A percentile compares a stretch with the other conserved stretches of the same genome.
Evolutionary conservation across 1,284 basidiomycete genomes (phyloP).

Genomic region (Sporisorium sorghi): DNA sequence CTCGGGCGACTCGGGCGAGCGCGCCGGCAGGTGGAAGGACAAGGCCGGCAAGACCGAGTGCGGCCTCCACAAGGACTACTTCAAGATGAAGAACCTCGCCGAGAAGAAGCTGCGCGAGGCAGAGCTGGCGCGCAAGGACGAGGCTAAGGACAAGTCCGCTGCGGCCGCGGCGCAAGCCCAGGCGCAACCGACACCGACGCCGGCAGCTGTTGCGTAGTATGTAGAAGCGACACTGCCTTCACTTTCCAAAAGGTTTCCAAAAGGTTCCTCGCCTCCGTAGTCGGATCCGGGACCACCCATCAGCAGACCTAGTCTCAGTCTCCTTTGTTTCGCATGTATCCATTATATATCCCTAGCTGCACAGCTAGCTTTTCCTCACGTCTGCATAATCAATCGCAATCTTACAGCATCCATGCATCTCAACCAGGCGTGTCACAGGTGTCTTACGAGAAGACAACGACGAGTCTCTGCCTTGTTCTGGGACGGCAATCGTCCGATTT

Average conservation of each 20-base stretch:
- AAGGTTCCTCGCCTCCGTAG: background rate
- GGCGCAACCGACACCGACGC: background rate
- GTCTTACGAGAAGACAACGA: background rate
- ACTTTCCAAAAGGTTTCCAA: too few species aligned
- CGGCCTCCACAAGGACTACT: conserved; percentile 78
- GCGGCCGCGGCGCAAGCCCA: conserved; percentile 13
- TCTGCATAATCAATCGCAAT: background rate
- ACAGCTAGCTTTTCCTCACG: background rate
- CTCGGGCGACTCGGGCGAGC: conserved; percentile 75
- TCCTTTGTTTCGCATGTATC: conserved; percentile 30
- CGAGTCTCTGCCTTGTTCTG: background rate
- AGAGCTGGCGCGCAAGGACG: conserved; percentile 60
- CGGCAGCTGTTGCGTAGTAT: conserved; percentile 9
- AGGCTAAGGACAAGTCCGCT: conserved; percentile 37
- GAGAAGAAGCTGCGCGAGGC: conserved; percentile 65
- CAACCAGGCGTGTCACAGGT: background rate
- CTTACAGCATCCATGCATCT: conserved; percentile 10
- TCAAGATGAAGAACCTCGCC: conserved; percentile 64
- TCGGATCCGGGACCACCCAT: background rate
- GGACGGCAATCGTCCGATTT: background rate
- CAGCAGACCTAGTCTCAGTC: background rate
- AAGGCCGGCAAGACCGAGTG: conserved; percentile 90
- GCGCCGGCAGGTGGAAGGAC: conserved; percentile 91
- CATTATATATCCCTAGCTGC: conserved; percentile 28
- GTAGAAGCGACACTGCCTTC: too few species aligned